Evolutionary conservation across 768 basidiomycete genomes (phyloP).

Genomic region (Mrakia frigida): DNA sequence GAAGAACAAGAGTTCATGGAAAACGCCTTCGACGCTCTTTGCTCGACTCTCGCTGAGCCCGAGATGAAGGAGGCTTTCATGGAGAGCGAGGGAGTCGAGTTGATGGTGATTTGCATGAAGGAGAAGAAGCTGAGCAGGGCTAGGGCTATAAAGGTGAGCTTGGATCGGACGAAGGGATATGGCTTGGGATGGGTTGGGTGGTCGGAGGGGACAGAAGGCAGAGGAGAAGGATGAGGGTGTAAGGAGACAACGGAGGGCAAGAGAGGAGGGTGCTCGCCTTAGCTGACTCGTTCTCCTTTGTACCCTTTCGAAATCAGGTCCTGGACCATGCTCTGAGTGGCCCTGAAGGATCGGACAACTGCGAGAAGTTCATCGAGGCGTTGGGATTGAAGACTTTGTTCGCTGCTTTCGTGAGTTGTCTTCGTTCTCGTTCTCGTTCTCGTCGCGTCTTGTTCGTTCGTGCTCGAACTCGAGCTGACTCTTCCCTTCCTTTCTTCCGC

Average conservation of each 20-base stretch:
- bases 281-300: neutral
- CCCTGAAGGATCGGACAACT: constrained; percentile 59
- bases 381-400: constrained; percentile 86
- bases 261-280: neutral
- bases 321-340: constrained; percentile 87
- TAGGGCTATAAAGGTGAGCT: constrained; percentile 66
- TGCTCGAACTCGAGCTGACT: neutral
- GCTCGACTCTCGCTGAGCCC: constrained; percentile 74
- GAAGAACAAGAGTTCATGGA: constrained; percentile 99
- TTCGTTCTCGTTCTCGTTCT: neutral
- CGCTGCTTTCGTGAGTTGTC: constrained; percentile 75
- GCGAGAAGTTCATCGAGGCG: constrained; percentile 80
- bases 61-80: constrained; percentile 75
- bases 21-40: constrained; percentile 84
- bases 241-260: too few species aligned
- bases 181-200: neutral
- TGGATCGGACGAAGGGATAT: neutral
- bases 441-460: neutral
- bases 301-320: constrained; percentile 41
- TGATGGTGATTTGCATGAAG: constrained; percentile 98
- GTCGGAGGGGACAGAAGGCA: neutral
- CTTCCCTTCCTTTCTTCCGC: neutral
- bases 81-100: constrained; percentile 86
- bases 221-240: neutral
- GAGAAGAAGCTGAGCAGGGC: constrained; percentile 76